Base-by-base conservation (phyloP, 352 stramenopile species). In the Globisporangium okanoganense region DNA sequence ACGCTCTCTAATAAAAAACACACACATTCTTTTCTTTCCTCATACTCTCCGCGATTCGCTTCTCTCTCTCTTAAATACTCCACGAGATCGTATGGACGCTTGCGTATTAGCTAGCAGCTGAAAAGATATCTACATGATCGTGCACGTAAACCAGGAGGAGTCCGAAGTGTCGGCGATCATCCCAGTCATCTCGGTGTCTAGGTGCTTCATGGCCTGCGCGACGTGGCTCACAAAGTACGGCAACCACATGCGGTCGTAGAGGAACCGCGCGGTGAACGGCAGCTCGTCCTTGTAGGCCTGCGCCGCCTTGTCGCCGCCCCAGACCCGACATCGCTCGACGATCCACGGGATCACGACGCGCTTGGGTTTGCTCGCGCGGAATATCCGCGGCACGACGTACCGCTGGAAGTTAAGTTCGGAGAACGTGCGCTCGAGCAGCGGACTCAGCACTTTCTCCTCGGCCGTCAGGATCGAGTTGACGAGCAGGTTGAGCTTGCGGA, bases 191-290 rank as follows among this genome's bases (percentile, higher is more conserved):
- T 74, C 72, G 5, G 78, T 73, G 47, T 79, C 83, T 5, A 93
- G 44, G 35, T 82, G 71, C 55, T 87, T 91, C 83, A 93, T 93
- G 24, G 76, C 78, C 13, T 73, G 79, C 16, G 79, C 78, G 6
- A 93, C 76, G 60, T 93, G 73, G 44, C 70, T 71, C 20, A 78
- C 68, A 60, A 86, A 93, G 62, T 89, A 86, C 2, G 83, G 81
- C 44, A 88, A 67, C 83, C 83, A 93, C 36, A 90, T 77, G 29
- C 85, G 83, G 40, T 89, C 81, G 61, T 93, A 93, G 43, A 93
- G 56, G 69, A 93, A 90, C 44, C 83, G 73, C 9, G 79, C 78
- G 0, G 79, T 85, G 54, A 93, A 90, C 43, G 83, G 75, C 16
- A 93, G 71, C 40, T 93, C 81, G 51, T 88, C 81, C 59, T 79